Evolutionary conservation across 2,329 filamentous ascomycete species (phyloP), one percentile per base, ranked within the genome.

Genomic region (Niveomyces coronatus): DNA sequence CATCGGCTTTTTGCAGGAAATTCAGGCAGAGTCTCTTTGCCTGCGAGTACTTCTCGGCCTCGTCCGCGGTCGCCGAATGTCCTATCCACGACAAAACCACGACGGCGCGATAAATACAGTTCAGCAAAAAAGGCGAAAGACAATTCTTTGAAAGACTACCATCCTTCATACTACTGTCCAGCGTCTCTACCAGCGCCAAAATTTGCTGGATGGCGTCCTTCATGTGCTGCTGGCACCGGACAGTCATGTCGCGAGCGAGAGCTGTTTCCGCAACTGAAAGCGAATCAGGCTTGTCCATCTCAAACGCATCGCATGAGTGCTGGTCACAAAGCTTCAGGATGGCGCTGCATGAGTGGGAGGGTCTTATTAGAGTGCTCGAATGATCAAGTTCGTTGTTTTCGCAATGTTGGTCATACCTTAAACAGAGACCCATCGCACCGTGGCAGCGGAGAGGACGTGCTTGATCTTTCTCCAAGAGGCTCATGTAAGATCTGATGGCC

Each of bases 261-360:
- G 23, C 23, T 24, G 13, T 8, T 8, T 24, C 23, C 8, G 8
- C 13, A 7, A 7, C 13, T 8, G 8, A 8, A 7, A 8, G 23
- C 8, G 23, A 8, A 13, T 8, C 23, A 8, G 23, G 8, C 13
- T 24, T 13, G 23, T 24, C 23, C 23, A 13, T 8, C 13, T 24
- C 8, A 24, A 24, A 24, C 13, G 23, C 23, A 24, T 43, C 41
- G 24, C 43, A 45, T 4, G 41, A 37, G 17, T 45, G 43, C 15
- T 43, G 14, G 10, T 44, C 43, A 20, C 24, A 35, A 3, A 45
- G 32, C 24, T 43, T 45, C 26, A 45, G 30, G n/a, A 45, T 10
- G 4, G 41, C 41, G 28, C 43, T 45, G 11, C 28, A 9, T 11
- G 8, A 9, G 6, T n/a, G n/a, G n/a, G n/a, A n/a, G n/a, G n/a